phyloP scores from a whole-genome alignment of 2,329 filamentous ascomycete species.

The Colletotrichum sublineola region DNA sequence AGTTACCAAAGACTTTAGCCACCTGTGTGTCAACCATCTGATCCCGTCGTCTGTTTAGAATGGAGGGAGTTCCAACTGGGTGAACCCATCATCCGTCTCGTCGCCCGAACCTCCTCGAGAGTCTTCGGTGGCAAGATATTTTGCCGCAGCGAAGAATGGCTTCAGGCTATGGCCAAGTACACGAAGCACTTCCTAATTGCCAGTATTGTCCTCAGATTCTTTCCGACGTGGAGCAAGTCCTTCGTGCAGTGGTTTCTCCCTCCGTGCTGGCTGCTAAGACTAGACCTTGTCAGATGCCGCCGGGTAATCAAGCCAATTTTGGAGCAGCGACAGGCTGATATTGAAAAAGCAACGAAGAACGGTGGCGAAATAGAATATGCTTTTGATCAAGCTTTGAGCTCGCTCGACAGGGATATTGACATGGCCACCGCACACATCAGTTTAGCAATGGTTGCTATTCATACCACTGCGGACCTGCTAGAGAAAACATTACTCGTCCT shows the following conservation, averaged over 20 bases:
- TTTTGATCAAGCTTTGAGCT: neutral
- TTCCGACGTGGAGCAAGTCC: neutral
- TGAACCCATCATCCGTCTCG: neutral
- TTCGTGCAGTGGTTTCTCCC: neutral
- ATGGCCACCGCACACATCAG: constrained; percentile 9
- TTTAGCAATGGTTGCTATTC: constrained; percentile 9
- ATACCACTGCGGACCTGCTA: constrained; percentile 6
- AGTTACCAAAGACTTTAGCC: too few relatives aligned
- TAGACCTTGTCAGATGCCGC: neutral
- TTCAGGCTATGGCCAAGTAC: constrained; percentile 7
- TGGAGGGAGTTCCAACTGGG: constrained; percentile 1
- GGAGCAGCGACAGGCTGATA: neutral
- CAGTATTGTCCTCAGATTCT: neutral
- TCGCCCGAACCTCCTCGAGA: neutral
- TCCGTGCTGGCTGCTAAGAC: neutral
- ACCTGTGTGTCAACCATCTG: too few relatives aligned
- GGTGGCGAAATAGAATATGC: neutral
- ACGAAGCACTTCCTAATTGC: constrained; percentile 6
- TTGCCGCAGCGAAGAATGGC: neutral
- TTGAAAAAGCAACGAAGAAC: neutral
- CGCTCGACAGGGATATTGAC: neutral
- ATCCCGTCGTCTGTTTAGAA: neutral
- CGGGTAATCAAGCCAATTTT: neutral
- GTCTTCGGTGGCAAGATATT: constrained; percentile 1
- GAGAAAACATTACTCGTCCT: constrained; percentile 8